phyloP scores from a whole-genome alignment of 257 asterid genomes.

The Solanum sitiens region DNA sequence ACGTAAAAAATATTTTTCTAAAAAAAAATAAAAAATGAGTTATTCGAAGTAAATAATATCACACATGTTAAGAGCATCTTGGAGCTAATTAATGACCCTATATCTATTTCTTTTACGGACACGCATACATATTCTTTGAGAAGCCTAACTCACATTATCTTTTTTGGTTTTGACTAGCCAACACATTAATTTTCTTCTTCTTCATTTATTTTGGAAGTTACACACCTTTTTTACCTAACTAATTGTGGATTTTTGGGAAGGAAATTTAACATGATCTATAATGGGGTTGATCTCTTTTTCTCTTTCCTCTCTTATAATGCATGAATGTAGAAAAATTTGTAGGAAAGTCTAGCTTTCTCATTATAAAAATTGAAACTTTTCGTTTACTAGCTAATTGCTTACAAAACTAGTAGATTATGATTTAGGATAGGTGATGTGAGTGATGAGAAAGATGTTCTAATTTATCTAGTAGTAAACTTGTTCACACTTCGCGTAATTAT shows the following conservation, averaged over 20 bases:
- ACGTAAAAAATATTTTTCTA: neutral
- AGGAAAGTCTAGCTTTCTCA: neutral
- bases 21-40: accelerated
- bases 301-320: neutral
- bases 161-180: neutral
- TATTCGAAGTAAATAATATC: neutral
- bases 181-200: neutral
- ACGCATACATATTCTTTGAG: neutral
- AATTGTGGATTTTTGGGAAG: neutral
- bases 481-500: too few species aligned
- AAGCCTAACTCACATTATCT: neutral
- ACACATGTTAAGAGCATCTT: neutral
- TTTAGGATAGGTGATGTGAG: neutral
- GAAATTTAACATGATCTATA: neutral
- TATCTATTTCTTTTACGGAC: neutral
- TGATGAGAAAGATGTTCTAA: neutral
- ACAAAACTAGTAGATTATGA: neutral
- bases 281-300: neutral
- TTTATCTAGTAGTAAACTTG: neutral
- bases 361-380: neutral
- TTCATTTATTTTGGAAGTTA: neutral
- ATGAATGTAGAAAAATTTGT: neutral
- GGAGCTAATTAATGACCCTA: neutral
- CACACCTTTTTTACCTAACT: neutral
- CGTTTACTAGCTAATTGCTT: neutral